Base-by-base conservation (phyloP, 129 eudicot species). In the Smallanthus sonchifolius region DNA sequence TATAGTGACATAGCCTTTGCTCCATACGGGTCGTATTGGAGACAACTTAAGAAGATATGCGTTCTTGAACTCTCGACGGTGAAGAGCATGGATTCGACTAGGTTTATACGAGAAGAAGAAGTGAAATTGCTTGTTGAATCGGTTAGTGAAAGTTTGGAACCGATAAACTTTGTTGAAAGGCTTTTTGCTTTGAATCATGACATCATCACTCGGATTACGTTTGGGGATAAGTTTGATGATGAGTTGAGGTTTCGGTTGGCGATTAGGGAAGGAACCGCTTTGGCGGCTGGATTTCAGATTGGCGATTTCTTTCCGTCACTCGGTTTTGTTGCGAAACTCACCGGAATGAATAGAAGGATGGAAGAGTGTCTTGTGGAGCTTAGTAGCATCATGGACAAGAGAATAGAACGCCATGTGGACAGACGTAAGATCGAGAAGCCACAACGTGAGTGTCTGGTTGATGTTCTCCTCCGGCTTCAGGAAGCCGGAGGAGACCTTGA, bases 11-110 rank as follows among this genome's bases (percentile, higher is more conserved):
- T 79, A 17, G 78, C 68, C 1, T 79, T 79, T 71, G 74, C 83
- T 38, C 83, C 78, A 20, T 79, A 79, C 16, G 83, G 78, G 17
- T 20, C 73, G 16, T 79, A 79, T 44, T 79, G 83, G 83, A 72
- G 83, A 72, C 83, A 79, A 11, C 67, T 79, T 19, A 73, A 67
- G 7, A 79, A 79, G 57, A 79, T 72, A 11, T 72, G 83, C 39
- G 3, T 52, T 17, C 9, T 79, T n/a, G 78, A 72, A 19, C 74
- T 79, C 72, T 73, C 72, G 1, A 79, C 73, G 0, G 17, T 69
- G 2, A 79, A 79, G 62, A 79, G 67, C 39, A 44, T 72, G 67
- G 59, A 51, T 36, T 64, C 78, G 1, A 38, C 74, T 1, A 8
- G 68, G 57, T 67, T 76, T 67, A 67, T 76, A 55, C 69, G 80